phyloP scores from a whole-genome alignment of 2,329 filamentous ascomycete species.

The Curvularia eragrostidis region DNA sequence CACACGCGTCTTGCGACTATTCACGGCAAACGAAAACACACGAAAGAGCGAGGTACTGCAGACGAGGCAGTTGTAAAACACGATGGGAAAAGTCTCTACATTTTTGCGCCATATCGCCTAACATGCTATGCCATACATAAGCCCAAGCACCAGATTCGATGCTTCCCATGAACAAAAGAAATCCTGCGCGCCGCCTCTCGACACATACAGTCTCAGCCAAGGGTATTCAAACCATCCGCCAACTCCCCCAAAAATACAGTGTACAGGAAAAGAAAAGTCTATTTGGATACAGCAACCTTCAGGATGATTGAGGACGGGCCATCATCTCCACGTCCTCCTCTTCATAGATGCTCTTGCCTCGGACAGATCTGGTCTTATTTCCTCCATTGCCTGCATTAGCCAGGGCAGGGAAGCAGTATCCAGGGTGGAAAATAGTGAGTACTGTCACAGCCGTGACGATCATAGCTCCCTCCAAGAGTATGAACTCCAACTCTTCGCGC shows the following conservation, averaged over 20 bases:
- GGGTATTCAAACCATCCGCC: not conserved
- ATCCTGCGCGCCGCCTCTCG: no score
- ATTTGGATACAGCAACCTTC: not conserved
- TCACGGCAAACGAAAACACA: not conserved
- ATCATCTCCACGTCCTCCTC: constrained; percentile 29
- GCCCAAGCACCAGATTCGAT: not conserved
- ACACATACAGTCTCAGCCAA: not conserved
- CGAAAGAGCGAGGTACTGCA: not conserved
- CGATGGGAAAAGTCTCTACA: not conserved
- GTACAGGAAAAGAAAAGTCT: not conserved
- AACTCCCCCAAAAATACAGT: not conserved
- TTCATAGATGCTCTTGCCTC: constrained; percentile 25
- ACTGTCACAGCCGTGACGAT: constrained; percentile 55
- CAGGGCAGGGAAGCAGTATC: constrained; percentile 47
- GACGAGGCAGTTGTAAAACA: not conserved
- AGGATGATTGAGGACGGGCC: not conserved
- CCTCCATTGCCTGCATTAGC: constrained; percentile 31
- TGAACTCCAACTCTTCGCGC: constrained; percentile 58
- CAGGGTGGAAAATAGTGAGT: constrained; percentile 59
- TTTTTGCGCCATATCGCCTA: not conserved
- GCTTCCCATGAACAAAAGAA: not conserved
- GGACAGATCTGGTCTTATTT: constrained; percentile 18
- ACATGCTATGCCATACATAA: not conserved
- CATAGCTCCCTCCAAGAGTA: constrained; percentile 62
- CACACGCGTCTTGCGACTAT: not conserved